Evolutionary conservation across 2,329 filamentous ascomycete species (phyloP), one percentile per base, ranked within the genome.

Genomic region (Coniella vitis): DNA sequence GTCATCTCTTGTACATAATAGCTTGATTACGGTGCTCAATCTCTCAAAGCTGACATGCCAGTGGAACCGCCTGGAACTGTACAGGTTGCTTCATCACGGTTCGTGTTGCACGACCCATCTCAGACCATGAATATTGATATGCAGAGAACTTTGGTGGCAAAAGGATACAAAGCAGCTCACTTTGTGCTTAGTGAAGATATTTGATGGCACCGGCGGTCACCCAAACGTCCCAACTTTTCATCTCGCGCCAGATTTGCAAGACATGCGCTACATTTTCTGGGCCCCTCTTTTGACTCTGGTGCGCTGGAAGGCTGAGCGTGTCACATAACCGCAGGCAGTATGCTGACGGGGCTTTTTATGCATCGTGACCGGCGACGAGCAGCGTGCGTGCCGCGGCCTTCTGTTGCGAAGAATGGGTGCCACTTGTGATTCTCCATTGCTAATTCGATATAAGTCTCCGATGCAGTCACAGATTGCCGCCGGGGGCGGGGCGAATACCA

Each of bases 391-490:
- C 16, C 22, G 35, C 36, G 14, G 13, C 7, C 14, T 36, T n/a
- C 20, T 25, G n/a, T 25, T 19, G 29, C n/a, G 21, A 17, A 21
- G 22, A 43, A 47, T 47, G 44, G 38, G 47, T 47, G 37, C 41
- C 39, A 47, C 31, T 38, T 47, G 44, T 42, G 12, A 42, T 34
- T 21, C 31, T 39, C 20, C 21, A 41, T 53, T 38, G 34, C 48
- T 47, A 43, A 41, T 48, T 53, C 32, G 48, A 53, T 44, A 38
- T 34, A 47, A 35, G 51, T 45, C 44, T 47, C 48, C 48, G 48
- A 48, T 51, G 40, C 37, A 34, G 41, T 44, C n/a, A 45, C 41
- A 51, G 36, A n/a, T 22, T 52, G 16, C 34, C 38, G 31, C 31
- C 25, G 8, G 16, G 25, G n/a, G 42, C 42, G 45, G 37, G 31